Conservation (phyloP, 2,329 filamentous ascomycete species). For the Colletotrichum tabaci region DNA sequence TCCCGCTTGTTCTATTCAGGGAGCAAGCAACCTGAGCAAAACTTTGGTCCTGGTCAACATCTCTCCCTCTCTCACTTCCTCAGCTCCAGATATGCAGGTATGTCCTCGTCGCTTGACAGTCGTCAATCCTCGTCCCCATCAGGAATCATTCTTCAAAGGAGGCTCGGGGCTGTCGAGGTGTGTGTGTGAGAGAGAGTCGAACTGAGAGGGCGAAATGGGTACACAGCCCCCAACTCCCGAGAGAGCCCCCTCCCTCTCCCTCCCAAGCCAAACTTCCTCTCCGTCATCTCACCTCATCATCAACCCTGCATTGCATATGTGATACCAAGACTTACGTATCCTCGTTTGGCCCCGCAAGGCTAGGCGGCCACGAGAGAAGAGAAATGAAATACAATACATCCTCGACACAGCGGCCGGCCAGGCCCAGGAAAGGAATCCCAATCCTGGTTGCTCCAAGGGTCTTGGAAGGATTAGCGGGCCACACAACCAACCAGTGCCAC, state of each 20-base stretch:
- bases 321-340: constrained; percentile 26
- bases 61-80: not conserved
- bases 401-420: not conserved
- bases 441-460: not conserved
- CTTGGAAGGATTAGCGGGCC: not conserved
- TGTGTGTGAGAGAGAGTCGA: too few relatives aligned
- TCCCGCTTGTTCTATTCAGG: not conserved
- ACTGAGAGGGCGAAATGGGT: not conserved
- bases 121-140: not conserved
- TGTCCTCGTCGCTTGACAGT: not conserved
- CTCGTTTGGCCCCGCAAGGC: constrained; percentile 19
- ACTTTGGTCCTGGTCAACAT: not conserved
- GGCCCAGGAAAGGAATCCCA: not conserved
- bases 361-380: not conserved
- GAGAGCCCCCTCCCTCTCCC: not conserved
- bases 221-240: constrained; percentile 18
- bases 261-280: constrained; percentile 14
- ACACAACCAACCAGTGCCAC: not conserved
- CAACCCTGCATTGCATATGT: constrained; percentile 36
- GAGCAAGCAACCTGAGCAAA: not conserved
- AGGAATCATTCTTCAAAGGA: constrained; percentile 7
- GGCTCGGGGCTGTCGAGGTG: not conserved
- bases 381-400: not conserved
- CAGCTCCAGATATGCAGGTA: not conserved
- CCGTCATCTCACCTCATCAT: constrained; percentile 42